Percentiles rank a stretch among this genome's conserved stretches.
phyloP scores from a whole-genome alignment of 1,139 yeast genomes.

The Taphrina betulina region DNA sequence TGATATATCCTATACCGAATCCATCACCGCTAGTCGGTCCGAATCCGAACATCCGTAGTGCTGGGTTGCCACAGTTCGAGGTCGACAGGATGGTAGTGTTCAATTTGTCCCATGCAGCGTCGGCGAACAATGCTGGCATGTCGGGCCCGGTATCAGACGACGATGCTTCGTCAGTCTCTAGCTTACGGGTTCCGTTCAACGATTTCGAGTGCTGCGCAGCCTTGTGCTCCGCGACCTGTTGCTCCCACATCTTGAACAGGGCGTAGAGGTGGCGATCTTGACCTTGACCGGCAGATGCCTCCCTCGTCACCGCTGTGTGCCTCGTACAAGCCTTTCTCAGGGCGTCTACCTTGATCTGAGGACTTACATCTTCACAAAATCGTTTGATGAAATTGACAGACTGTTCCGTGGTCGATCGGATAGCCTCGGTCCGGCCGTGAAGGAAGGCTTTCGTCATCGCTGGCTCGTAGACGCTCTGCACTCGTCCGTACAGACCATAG shows the following conservation, averaged over 20 bases:
- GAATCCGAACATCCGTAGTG: conserved; percentile 81
- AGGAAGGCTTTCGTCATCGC: conserved; percentile 87
- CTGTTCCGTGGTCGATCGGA: conserved; percentile 76
- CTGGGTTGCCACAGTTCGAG: conserved; percentile 79
- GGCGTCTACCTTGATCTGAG: conserved; percentile 59
- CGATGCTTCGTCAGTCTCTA: conserved; percentile 36
- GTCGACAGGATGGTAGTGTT: conserved; percentile 67
- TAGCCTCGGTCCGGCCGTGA: conserved; percentile 92
- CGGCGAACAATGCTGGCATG: conserved; percentile 69
- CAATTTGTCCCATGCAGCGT: conserved; percentile 69
- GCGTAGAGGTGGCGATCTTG: conserved; percentile 91
- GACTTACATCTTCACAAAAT: conserved; percentile 70
- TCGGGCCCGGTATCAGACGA: conserved; percentile 40
- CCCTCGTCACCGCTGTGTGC: conserved; percentile 67
- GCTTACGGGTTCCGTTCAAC: conserved; percentile 23
- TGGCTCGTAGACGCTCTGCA: conserved; percentile 92
- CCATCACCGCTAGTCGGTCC: conserved; percentile 92
- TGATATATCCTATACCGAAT: conserved; percentile 86
- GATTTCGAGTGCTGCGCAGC: background rate
- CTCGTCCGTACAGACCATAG: conserved; percentile 86
- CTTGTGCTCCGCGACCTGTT: conserved; percentile 44
- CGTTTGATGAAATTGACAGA: conserved; percentile 80
- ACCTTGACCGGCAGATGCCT: conserved; percentile 74
- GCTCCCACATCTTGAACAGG: conserved; percentile 79
- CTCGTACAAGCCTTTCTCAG: conserved; percentile 67